Percentiles rank a stretch among this genome's conserved stretches.
Conservation (phyloP, 176 grass and related monocot genomes). For the Pharus latifolius region DNA sequence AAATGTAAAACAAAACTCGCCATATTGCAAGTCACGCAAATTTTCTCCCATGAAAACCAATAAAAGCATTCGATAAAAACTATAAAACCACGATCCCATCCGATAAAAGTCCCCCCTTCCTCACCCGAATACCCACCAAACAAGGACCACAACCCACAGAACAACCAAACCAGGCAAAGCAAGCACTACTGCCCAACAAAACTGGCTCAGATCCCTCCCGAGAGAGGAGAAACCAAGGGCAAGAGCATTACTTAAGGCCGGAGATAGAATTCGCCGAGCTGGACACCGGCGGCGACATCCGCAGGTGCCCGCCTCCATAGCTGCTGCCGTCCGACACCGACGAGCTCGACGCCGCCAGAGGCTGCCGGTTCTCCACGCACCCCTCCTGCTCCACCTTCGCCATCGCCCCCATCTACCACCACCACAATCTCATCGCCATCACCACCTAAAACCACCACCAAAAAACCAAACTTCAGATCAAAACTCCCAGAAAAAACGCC, state of each 20-base stretch:
- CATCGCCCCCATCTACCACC: conserved; percentile 38
- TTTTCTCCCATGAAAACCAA: not conserved
- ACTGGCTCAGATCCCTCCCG: conserved; percentile 13
- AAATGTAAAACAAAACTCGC: not conserved
- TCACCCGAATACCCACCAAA: not conserved
- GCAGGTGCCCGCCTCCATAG: conserved; percentile 33
- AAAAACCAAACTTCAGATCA: conserved; percentile 26
- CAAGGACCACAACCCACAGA: not conserved
- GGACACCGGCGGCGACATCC: conserved; percentile 63
- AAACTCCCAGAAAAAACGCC: conserved; percentile 4
- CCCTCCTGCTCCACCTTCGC: conserved; percentile 38
- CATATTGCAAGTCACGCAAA: not conserved
- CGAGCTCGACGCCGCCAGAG: conserved; percentile 60
- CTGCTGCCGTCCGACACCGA: conserved; percentile 69
- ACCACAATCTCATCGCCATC: conserved; percentile 12
- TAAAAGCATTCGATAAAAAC: too few species aligned
- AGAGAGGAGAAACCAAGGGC: not conserved
- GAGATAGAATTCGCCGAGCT: conserved; percentile 61
- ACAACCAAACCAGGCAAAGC: not conserved
- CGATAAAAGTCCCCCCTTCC: not conserved
- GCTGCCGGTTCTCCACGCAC: conserved; percentile 97
- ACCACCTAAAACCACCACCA: conserved; percentile 19
- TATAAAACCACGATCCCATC: not conserved
- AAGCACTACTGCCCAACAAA: not conserved
- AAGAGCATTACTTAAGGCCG: conserved; percentile 45